Conservation (phyloP, 441 rosid species). For the Melastoma candidum region DNA sequence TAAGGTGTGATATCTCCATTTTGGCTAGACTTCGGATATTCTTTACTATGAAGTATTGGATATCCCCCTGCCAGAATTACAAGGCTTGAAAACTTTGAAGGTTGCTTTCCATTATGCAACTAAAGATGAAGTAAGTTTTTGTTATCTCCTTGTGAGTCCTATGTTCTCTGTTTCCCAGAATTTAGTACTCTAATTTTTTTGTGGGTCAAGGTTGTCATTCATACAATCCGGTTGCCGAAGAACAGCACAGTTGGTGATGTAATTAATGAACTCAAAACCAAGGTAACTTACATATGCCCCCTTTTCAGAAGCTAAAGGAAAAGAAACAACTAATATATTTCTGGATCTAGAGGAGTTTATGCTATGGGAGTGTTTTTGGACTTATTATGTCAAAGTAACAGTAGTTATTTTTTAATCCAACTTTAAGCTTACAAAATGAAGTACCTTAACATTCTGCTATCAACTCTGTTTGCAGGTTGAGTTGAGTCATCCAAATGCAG, state of each 20-base stretch:
- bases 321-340: neutral
- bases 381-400: neutral
- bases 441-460: constrained; percentile 1
- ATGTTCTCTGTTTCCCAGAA: too few relatives aligned
- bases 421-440: constrained; percentile 2
- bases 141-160: too few relatives aligned
- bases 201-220: constrained; percentile 38
- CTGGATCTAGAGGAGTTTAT: neutral
- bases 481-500: constrained; percentile 7
- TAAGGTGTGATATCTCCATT: constrained; percentile 2
- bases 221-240: constrained; percentile 59
- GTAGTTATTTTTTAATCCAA: neutral
- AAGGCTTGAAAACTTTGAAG: constrained; percentile 62
- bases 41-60: constrained; percentile 68
- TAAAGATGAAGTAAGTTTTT: constrained; percentile 53
- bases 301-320: neutral
- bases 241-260: constrained; percentile 72
- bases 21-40: constrained; percentile 53
- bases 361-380: neutral
- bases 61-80: constrained; percentile 70
- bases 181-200: too few relatives aligned
- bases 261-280: constrained; percentile 54
- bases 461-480: constrained; percentile 11
- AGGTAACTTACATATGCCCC: constrained; percentile 21
- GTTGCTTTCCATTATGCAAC: constrained; percentile 68